Evolutionary conservation across 306 rosid genomes (phyloP), one percentile per base, ranked within the genome.

Genomic region (Cicer arietinum): DNA sequence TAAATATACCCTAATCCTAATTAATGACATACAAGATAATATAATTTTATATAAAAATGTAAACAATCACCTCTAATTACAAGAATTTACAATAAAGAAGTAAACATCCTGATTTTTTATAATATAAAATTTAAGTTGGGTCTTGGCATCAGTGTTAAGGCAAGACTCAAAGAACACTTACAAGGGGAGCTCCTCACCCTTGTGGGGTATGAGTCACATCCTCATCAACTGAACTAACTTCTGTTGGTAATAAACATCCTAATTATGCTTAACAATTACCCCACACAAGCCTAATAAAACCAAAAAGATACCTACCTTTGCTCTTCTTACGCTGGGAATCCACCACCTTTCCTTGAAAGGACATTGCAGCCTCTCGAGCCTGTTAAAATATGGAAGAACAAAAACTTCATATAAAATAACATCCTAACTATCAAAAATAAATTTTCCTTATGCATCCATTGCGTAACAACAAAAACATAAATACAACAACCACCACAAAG

Each of bases 241-340:
- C 7, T 17, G 5, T 6, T 6, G 10, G 35, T 42, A 59, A 59
- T 60, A 59, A 59, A 59, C 42, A 60, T 11, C 44, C 44, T 37
- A 60, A 35, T 13, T 35, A 30, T 60, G 66, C 45, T 13, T 60
- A 58, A 58, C 64, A 58, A 60, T 43, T 3, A 46, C 68, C 46
- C 45, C 17, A 71, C 42, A 67, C 54, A 44, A 71, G 37, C 44
- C 46, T 69, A 63, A 40, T 11, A 72, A 30, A 30, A 54, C 14
- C n/a, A 52, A 76, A 57, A n/a, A 67, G 51, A 69, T 17, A 83
- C 88, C 56, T 66, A 94, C 99, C 97, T 92, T 88, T 95, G 79
- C 96, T 90, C 84, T 89, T 95, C 89, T 87, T 95, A 39, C 99
- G 99, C 87, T 95, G 99, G 74, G 76, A 77, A 85, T 95, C 99